A percentile compares a stretch with the other conserved stretches of the same genome.
These are phyloP conservation scores for Boletellus emodensis DNA, from an alignment of 768 basidiomycete genomes.

Conservation along the genomic window DNA sequence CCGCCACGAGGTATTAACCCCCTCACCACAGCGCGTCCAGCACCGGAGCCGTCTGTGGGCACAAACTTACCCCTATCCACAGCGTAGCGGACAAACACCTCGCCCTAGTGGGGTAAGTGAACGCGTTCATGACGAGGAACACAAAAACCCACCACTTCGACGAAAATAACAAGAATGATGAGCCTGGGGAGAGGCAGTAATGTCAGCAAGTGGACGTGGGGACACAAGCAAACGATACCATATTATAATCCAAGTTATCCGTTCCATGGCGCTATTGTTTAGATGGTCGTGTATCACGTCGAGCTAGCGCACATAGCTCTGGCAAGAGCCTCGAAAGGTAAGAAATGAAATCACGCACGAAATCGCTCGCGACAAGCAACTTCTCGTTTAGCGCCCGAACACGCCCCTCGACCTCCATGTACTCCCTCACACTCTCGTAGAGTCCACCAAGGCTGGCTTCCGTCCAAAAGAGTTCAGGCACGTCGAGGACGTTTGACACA, in stretches of 20 bases:
- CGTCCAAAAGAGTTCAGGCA: slow-evolving; percentile 92
- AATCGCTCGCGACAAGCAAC: slow-evolving; percentile 79
- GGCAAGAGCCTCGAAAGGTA: neutral
- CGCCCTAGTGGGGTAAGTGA: slow-evolving; percentile 47
- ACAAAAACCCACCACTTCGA: slow-evolving; percentile 61
- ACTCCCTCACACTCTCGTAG: slow-evolving; percentile 91
- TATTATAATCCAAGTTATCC: slow-evolving; percentile 81
- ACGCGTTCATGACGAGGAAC: too few relatives aligned
- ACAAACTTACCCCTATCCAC: slow-evolving; percentile 41
- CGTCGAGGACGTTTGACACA: slow-evolving; percentile 89
- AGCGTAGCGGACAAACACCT: slow-evolving; percentile 71
- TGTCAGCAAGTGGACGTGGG: slow-evolving; percentile 36
- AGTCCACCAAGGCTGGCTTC: slow-evolving; percentile 86
- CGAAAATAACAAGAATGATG: slow-evolving; percentile 85
- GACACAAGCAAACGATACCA: slow-evolving; percentile 45
- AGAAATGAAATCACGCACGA: slow-evolving; percentile 49
- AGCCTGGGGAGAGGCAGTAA: slow-evolving; percentile 50
- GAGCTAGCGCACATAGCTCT: slow-evolving; percentile 44
- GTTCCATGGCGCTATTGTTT: slow-evolving; percentile 84
- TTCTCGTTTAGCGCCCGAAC: slow-evolving; percentile 88
- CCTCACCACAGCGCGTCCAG: slow-evolving; percentile 3
- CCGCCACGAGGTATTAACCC: slow-evolving; percentile 25
- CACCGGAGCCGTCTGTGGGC: neutral
- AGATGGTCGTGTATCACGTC: slow-evolving; percentile 92
- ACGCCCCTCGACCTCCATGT: slow-evolving; percentile 85